phyloP scores from a whole-genome alignment of 2,329 filamentous ascomycete genomes.

The Fusarium cyanostomum region DNA sequence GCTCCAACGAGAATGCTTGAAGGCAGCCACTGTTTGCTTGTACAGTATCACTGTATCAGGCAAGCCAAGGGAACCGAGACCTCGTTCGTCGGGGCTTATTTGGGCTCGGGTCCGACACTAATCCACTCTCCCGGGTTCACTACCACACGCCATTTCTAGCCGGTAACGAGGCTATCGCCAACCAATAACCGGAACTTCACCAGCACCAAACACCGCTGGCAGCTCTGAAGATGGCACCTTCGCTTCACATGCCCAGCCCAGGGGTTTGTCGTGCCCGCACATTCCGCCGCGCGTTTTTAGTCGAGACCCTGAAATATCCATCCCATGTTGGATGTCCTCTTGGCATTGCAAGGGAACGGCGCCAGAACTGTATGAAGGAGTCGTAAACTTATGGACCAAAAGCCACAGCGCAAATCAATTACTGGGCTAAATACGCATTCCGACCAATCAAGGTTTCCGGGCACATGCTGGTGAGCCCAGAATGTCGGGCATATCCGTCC shows the following conservation, averaged over 20 bases:
- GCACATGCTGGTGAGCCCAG: conserved; percentile 4
- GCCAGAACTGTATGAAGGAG: background rate
- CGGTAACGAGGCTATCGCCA: background rate
- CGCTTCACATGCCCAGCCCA: too few species aligned
- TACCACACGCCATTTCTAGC: background rate
- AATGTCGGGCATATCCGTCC: conserved; percentile 10
- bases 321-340: background rate
- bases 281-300: background rate
- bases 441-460: background rate
- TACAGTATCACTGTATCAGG: too few species aligned
- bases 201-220: background rate
- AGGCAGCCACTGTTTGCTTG: background rate
- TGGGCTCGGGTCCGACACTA: background rate
- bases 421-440: background rate
- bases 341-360: background rate
- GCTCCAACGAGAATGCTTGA: background rate
- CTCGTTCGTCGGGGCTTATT: too few species aligned
- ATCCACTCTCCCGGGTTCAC: background rate
- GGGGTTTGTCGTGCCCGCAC: background rate
- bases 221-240: background rate
- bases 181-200: background rate
- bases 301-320: conserved; percentile 1
- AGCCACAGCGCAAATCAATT: background rate
- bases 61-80: background rate
- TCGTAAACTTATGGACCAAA: background rate